These are phyloP conservation scores for Xylaria acuta DNA, from an alignment of 495 filamentous ascomycete genomes.

Conservation along the genomic window DNA sequence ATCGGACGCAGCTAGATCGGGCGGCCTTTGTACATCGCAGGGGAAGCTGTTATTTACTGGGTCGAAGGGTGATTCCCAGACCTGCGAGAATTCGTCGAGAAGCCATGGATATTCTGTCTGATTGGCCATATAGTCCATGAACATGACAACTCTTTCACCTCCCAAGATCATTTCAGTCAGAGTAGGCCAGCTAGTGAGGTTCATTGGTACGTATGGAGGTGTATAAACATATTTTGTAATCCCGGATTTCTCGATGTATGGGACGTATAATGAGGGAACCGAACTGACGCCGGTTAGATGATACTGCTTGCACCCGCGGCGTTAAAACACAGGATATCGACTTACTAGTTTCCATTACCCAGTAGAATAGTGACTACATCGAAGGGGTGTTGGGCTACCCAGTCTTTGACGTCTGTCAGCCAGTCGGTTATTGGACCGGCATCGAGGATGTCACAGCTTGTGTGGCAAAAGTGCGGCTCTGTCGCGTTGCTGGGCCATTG, in stretches of 20 bases:
- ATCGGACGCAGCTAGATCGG: slow-evolving; percentile 59
- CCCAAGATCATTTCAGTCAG: slow-evolving; percentile 77
- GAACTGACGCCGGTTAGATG: slow-evolving; percentile 36
- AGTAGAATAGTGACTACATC: slow-evolving; percentile 92
- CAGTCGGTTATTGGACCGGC: slow-evolving; percentile 78
- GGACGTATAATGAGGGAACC: slow-evolving; percentile 49
- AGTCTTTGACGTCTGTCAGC: slow-evolving; percentile 69
- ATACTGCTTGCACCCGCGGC: not conserved
- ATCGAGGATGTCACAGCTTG: slow-evolving; percentile 78
- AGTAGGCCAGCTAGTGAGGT: slow-evolving; percentile 81
- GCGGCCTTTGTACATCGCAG: slow-evolving; percentile 73
- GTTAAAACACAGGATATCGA: slow-evolving; percentile 46
- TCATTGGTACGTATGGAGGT: slow-evolving; percentile 71
- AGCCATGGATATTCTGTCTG: slow-evolving; percentile 78
- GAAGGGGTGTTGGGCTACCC: slow-evolving; percentile 80
- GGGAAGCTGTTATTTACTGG: slow-evolving; percentile 68
- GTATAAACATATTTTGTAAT: slow-evolving; percentile 73
- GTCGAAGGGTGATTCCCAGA: slow-evolving; percentile 82
- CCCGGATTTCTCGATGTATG: slow-evolving; percentile 68
- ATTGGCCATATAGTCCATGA: slow-evolving; percentile 82
- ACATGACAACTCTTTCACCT: slow-evolving; percentile 59
- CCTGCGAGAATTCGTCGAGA: slow-evolving; percentile 73
- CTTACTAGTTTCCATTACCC: slow-evolving; percentile 76
- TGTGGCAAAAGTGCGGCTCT: slow-evolving; percentile 72
- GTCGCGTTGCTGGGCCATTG: slow-evolving; percentile 51